Base-by-base conservation (phyloP, 805 yeast species). In the Candida maesae region DNA sequence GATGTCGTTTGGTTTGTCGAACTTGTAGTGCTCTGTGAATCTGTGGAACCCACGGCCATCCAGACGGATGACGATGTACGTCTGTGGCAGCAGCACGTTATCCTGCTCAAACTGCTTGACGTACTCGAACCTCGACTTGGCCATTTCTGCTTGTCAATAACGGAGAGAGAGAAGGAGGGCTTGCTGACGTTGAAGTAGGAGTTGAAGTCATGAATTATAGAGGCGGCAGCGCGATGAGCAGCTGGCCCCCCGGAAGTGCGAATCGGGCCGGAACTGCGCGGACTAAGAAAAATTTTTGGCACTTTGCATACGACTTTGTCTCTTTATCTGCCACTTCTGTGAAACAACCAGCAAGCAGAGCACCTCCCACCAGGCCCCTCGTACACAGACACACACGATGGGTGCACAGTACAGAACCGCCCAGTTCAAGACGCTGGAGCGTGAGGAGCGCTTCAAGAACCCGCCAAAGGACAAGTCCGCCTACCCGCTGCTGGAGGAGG, bases 41-140 rank as follows among this genome's bases (percentile, higher is more conserved):
- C 79, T 81, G 64, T 93, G 99, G 60, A 93, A 93, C 18, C 96
- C 95, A 49, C 93, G 76, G 1, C 99, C 99, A 56, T 93, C 99
- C 0, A 93, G 79, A 32, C 99, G 71, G 3, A 93, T 76, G 9
- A 93, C 82, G 8, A 93, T 79, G 61, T 81, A 81, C 0, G 95
- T 79, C 43, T 87, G 83, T 2, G 90, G 96, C 1, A 93, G 71
- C 5, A 93, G 70, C 23, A 65, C 64, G 50, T 78, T 78, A 42
- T 85, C 91, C 24, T 76, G 67, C 60, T 93, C 99, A 61, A 87
- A 93, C 40, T 66, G 64, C 52, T 78, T 81, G 33, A 90, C 98
- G 59, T 91, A 93, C 59, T 90, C 96, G 59, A 74, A 91, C 46
- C 88, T 68, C 3, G 95, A 84, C 39, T 87, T 86, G 15, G 95